Conservation (phyloP, 768 basidiomycete genomes). For the Crassisporium funariophilum region DNA sequence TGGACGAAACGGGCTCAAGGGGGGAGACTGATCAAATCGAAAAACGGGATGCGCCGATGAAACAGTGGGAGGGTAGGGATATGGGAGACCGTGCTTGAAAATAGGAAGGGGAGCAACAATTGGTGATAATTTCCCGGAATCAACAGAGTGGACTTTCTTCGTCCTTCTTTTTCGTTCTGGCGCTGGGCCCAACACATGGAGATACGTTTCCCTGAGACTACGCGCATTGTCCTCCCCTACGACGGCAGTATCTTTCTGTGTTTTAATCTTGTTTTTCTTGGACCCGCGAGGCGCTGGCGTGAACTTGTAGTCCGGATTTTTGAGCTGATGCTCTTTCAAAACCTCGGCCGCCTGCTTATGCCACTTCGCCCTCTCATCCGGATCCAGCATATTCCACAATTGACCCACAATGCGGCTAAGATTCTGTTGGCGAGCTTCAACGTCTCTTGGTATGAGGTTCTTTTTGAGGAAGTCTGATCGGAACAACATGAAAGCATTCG, state of each 20-base stretch:
- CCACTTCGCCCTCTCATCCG: constrained; percentile 50
- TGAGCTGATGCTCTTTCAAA: constrained; percentile 46
- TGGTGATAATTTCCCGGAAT: constrained; percentile 14
- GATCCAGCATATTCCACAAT: constrained; percentile 61
- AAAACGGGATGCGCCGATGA: not conserved
- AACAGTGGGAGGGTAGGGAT: not conserved
- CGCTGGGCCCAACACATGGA: constrained; percentile 35
- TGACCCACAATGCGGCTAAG: constrained; percentile 71
- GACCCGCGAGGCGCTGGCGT: constrained; percentile 45
- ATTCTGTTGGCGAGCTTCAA: constrained; percentile 72
- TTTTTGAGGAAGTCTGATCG: constrained; percentile 64
- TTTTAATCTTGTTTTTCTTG: constrained; percentile 33
- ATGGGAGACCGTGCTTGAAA: not conserved
- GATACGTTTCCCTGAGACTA: constrained; percentile 36
- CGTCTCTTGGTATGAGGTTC: constrained; percentile 44
- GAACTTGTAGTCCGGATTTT: constrained; percentile 66
- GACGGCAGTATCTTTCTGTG: constrained; percentile 15
- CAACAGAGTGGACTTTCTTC: constrained; percentile 23
- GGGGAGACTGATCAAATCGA: constrained; percentile 13
- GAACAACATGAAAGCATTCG: constrained; percentile 85
- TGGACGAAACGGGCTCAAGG: constrained; percentile 20
- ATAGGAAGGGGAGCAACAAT: not conserved
- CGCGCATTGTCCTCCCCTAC: constrained; percentile 29
- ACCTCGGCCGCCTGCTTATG: constrained; percentile 47
- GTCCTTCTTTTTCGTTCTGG: constrained; percentile 33